Percentiles rank a stretch among this genome's conserved stretches.
Conservation (phyloP, 2,329 filamentous ascomycete genomes). For the Aspergillus intermedius region DNA sequence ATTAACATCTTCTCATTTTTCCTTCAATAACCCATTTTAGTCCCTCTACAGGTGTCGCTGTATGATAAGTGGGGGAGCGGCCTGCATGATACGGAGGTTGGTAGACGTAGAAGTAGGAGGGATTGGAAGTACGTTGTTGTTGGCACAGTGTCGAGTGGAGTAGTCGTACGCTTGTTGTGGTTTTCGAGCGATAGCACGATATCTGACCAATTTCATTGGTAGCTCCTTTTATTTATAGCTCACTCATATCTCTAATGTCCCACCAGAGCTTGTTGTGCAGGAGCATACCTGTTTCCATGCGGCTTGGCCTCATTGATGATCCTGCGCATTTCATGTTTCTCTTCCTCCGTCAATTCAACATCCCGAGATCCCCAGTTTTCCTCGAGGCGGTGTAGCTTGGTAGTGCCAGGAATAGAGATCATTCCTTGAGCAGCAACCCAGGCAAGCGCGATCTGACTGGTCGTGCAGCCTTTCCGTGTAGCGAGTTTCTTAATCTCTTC, state of each 20-base stretch:
- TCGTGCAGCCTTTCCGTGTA: slow-evolving; percentile 24
- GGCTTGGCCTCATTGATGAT: slow-evolving; percentile 35
- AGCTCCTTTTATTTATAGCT: too few species aligned
- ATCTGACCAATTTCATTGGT: too few species aligned
- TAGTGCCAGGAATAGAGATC: slow-evolving; percentile 45
- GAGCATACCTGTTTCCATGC: slow-evolving; percentile 29
- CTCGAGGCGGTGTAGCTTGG: slow-evolving; percentile 33
- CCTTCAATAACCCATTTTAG: too few species aligned
- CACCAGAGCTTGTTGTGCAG: not conserved
- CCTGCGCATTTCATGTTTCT: slow-evolving; percentile 33
- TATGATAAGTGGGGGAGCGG: too few species aligned
- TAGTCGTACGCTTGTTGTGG: too few species aligned
- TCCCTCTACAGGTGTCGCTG: too few species aligned
- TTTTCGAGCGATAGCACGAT: too few species aligned
- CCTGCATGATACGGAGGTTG: too few species aligned
- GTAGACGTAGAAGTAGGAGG: too few species aligned
- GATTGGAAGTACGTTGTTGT: too few species aligned
- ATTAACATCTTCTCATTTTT: too few species aligned
- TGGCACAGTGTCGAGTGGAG: too few species aligned
- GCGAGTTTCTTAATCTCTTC: slow-evolving; percentile 39
- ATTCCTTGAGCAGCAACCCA: slow-evolving; percentile 38
- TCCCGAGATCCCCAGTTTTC: slow-evolving; percentile 37
- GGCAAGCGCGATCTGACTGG: slow-evolving; percentile 34
- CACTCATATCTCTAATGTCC: not conserved
- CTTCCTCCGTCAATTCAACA: slow-evolving; percentile 32